Percentiles rank a stretch among this genome's conserved stretches.
phyloP scores from a whole-genome alignment of 371 early-diverging fungal genomes.

The Batkoa obscura region DNA sequence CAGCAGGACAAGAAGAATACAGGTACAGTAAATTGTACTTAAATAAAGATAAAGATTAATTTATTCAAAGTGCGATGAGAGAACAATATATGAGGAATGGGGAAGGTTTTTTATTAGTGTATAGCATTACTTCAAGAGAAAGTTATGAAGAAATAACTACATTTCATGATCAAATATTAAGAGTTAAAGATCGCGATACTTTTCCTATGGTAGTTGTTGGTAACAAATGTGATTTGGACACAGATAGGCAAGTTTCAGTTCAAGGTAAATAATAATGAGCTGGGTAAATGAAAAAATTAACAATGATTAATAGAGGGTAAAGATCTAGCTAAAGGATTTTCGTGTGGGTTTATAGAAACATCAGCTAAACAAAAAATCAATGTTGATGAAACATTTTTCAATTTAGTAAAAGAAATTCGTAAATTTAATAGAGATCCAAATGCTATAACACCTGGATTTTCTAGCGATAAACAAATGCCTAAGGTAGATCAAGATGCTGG shows the following conservation, averaged over 20 bases:
- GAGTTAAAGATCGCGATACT: conserved; percentile 59
- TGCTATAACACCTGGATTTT: not conserved
- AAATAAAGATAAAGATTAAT: not conserved
- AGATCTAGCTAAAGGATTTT: conserved; percentile 59
- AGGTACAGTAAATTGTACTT: conserved; percentile 18
- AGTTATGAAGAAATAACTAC: conserved; percentile 63
- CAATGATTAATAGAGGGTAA: conserved; percentile 35
- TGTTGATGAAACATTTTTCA: conserved; percentile 80
- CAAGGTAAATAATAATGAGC: conserved; percentile 12
- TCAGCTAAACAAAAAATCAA: conserved; percentile 77
- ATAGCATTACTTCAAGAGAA: conserved; percentile 48
- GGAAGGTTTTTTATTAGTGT: conserved; percentile 69
- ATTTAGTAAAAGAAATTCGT: conserved; percentile 70
- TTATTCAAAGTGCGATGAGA: conserved; percentile 8
- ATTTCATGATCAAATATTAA: conserved; percentile 54
- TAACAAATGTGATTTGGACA: conserved; percentile 83
- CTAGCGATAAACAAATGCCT: too few relatives aligned
- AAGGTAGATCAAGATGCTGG: too few relatives aligned
- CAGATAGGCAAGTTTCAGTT: conserved; percentile 47
- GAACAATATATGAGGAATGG: conserved; percentile 62
- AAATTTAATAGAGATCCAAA: conserved; percentile 35
- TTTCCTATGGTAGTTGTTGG: conserved; percentile 83
- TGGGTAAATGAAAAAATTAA: conserved; percentile 1
- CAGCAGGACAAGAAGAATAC: conserved; percentile 86
- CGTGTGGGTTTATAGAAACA: conserved; percentile 75